phyloP scores from a whole-genome alignment of 139 green algal genomes.

The Chlorella sp. region DNA sequence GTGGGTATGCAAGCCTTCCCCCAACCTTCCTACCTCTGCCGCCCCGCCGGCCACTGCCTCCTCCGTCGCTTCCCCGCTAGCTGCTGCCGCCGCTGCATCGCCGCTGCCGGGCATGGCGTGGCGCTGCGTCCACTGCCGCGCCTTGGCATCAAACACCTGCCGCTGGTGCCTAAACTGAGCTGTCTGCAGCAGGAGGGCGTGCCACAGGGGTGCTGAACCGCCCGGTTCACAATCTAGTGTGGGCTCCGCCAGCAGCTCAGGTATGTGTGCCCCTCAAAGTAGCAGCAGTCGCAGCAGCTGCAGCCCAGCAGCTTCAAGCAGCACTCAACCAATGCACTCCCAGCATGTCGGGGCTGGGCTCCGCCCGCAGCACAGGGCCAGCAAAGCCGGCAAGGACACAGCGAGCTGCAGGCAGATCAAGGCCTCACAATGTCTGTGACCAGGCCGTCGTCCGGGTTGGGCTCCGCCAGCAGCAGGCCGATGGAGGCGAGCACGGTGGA shows the following conservation, averaged over 20 bases:
- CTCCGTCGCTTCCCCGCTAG: neutral
- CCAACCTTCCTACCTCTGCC: neutral
- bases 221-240: too few species aligned
- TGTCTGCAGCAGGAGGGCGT: slow-evolving; percentile 23
- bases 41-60: neutral
- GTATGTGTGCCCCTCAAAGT: too few species aligned
- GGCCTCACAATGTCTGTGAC: slow-evolving; percentile 57
- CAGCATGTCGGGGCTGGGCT: too few species aligned
- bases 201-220: too few species aligned
- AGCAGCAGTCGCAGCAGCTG: too few species aligned
- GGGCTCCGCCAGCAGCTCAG: too few species aligned
- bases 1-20: too few species aligned
- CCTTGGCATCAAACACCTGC: slow-evolving; percentile 50
- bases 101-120: slow-evolving; percentile 21
- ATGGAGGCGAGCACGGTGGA: slow-evolving; percentile 63
- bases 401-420: too few species aligned
- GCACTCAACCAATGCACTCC: too few species aligned
- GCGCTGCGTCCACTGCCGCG: slow-evolving; percentile 39
- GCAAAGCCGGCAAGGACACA: too few species aligned
- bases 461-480: slow-evolving; percentile 65
- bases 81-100: neutral
- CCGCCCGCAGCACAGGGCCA: too few species aligned
- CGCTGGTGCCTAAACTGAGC: slow-evolving; percentile 53
- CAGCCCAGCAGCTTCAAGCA: too few species aligned
- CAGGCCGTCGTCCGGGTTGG: slow-evolving; percentile 76